Conservation (phyloP, 139 green algal species). For the Chlamydomonas sphaeroides region DNA sequence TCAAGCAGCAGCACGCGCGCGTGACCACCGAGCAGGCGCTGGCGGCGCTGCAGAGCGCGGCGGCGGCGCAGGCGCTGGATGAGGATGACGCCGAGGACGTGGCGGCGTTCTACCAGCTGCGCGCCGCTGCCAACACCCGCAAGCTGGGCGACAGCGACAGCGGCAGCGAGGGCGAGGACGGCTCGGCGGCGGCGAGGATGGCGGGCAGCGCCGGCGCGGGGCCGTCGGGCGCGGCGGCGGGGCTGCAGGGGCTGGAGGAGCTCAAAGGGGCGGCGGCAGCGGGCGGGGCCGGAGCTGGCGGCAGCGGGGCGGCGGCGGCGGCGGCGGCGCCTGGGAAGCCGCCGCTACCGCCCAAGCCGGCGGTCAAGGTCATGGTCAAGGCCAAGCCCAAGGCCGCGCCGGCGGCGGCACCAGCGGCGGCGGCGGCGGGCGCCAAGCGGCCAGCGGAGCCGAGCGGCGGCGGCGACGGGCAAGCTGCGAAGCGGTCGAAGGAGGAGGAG, state of each 20-base stretch:
- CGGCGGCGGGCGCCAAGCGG: slow-evolving; percentile 3
- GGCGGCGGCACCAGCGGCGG: not conserved
- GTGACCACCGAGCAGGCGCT: slow-evolving; percentile 73
- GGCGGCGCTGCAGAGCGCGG: slow-evolving; percentile 65
- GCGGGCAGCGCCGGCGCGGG: too few relatives aligned
- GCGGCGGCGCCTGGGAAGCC: not conserved
- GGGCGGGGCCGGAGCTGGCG: not conserved
- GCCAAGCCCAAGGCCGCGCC: slow-evolving; percentile 23
- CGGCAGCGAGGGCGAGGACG: not conserved
- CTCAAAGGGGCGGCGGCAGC: too few relatives aligned
- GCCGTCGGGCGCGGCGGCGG: too few relatives aligned
- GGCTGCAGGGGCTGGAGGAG: not conserved
- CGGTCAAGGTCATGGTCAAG: slow-evolving; percentile 47
- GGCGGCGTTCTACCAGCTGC: slow-evolving; percentile 73
- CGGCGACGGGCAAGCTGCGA: not conserved
- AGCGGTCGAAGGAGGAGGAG: slow-evolving; percentile 7
- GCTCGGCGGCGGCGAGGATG: not conserved
- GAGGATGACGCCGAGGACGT: slow-evolving; percentile 78
- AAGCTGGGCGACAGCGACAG: slow-evolving; percentile 34
- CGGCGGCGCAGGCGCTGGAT: slow-evolving; percentile 54
- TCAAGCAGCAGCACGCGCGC: slow-evolving; percentile 69
- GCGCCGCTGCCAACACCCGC: slow-evolving; percentile 33
- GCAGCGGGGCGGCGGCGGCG: not conserved
- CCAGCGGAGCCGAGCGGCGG: not conserved
- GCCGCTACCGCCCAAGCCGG: slow-evolving; percentile 16